Conservation (phyloP, 1,139 yeast species). For the Meyerozyma elateridarum region DNA sequence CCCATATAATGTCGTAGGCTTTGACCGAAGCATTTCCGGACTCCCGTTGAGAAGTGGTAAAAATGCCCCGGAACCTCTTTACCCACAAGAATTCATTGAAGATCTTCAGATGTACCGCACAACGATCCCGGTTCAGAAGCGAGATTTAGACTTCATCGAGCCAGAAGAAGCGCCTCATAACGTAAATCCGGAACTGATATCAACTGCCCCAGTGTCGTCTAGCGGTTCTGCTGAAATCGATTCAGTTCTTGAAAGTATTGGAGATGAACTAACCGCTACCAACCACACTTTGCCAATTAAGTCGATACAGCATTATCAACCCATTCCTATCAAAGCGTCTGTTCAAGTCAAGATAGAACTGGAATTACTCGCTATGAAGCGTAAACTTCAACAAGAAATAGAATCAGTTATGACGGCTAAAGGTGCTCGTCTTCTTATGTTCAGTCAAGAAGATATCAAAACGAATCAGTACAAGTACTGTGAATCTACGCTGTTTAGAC, state of each 20-base stretch:
- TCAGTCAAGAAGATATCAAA: constrained; percentile 22
- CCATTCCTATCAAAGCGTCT: constrained; percentile 13
- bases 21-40: constrained; percentile 39
- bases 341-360: constrained; percentile 19
- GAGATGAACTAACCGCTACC: constrained; percentile 24
- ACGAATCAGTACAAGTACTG: constrained; percentile 28
- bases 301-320: constrained; percentile 26
- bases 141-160: constrained; percentile 37
- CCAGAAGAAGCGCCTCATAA: constrained; percentile 20
- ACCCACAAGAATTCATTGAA: constrained; percentile 40
- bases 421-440: constrained; percentile 19
- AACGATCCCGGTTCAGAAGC: constrained; percentile 32
- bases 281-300: constrained; percentile 26
- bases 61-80: constrained; percentile 15
- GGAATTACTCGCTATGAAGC: constrained; percentile 29
- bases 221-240: no score
- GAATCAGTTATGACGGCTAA: constrained; percentile 22
- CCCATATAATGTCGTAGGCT: constrained; percentile 43
- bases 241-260: constrained; percentile 16
- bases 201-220: constrained; percentile 4
- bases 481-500: constrained; percentile 16
- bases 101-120: constrained; percentile 32
- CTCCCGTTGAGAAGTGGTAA: constrained; percentile 32
- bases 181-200: constrained; percentile 18
- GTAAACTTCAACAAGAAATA: constrained; percentile 29